Evolutionary conservation across 257 asterid genomes (phyloP).

Genomic region (Capsicum chinense): DNA sequence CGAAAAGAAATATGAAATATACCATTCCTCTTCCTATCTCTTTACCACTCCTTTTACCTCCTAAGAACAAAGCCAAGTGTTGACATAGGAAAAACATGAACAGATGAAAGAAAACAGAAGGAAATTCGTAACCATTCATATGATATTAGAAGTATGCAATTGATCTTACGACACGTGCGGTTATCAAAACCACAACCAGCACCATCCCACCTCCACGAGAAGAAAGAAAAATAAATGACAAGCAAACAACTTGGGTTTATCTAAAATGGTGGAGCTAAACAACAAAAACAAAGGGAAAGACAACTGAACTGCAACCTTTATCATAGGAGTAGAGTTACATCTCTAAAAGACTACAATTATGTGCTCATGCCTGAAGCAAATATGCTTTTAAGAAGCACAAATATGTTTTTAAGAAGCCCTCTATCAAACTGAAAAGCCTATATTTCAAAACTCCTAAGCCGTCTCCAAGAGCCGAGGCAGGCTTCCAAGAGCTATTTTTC

Average conservation of each 20-base stretch:
- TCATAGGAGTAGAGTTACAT: background rate
- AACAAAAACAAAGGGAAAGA: background rate
- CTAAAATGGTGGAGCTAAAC: background rate
- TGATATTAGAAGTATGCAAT: background rate
- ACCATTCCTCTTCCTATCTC: background rate
- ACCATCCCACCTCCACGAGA: background rate
- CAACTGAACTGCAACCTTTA: background rate
- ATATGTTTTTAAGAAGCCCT: background rate
- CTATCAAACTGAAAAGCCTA: background rate
- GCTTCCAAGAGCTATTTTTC: background rate
- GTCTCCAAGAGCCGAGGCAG: background rate
- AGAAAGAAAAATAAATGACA: slow-evolving; percentile 12
- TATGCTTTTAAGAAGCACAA: background rate
- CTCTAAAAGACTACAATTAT: background rate
- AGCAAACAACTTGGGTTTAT: background rate
- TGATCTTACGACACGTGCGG: background rate
- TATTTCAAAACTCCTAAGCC: background rate
- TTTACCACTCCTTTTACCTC: background rate
- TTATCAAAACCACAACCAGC: background rate
- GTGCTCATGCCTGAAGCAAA: background rate
- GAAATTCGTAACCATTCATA: background rate
- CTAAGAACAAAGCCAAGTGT: background rate
- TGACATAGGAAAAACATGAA: background rate
- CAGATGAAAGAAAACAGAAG: background rate
- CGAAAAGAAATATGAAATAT: background rate